Evolutionary conservation across 106 monocot genomes (phyloP).

Genomic region (Triglochin maritima): DNA sequence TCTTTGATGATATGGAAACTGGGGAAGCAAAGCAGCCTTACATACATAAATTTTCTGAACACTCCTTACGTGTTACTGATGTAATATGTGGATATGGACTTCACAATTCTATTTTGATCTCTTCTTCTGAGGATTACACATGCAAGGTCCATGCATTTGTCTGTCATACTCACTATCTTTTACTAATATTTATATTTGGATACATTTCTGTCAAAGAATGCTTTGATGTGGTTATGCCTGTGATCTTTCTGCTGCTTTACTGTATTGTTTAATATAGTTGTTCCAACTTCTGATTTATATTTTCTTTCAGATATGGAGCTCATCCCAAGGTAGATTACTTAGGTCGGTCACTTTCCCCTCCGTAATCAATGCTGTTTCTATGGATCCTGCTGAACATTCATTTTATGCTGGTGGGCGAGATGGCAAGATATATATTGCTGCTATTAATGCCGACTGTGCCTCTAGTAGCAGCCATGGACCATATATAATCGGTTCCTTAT

Average conservation of each 20-base stretch:
- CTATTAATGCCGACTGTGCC: slow-evolving; percentile 48
- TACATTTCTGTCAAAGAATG: background rate
- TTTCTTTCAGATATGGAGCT: slow-evolving; percentile 65
- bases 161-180: background rate
- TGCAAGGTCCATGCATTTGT: slow-evolving; percentile 47
- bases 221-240: background rate
- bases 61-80: slow-evolving; percentile 51
- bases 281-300: too few species aligned
- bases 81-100: slow-evolving; percentile 56
- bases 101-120: slow-evolving; percentile 64
- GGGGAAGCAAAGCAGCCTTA: slow-evolving; percentile 18
- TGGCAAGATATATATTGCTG: slow-evolving; percentile 81
- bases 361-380: slow-evolving; percentile 45
- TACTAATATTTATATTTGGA: background rate
- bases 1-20: slow-evolving; percentile 20
- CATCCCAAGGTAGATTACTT: slow-evolving; percentile 57
- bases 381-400: slow-evolving; percentile 62
- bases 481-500: slow-evolving; percentile 43
- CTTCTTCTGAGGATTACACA: slow-evolving; percentile 79
- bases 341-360: slow-evolving; percentile 60
- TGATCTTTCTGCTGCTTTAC: background rate
- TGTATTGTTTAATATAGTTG: background rate
- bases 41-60: slow-evolving; percentile 53
- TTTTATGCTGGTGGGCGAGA: slow-evolving; percentile 89
- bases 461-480: slow-evolving; percentile 31